Percentiles rank a stretch among this genome's conserved stretches.
These are phyloP conservation scores for Mortierella sp. DNA, from an alignment of 371 early-diverging fungal species.

Conservation along the genomic window DNA sequence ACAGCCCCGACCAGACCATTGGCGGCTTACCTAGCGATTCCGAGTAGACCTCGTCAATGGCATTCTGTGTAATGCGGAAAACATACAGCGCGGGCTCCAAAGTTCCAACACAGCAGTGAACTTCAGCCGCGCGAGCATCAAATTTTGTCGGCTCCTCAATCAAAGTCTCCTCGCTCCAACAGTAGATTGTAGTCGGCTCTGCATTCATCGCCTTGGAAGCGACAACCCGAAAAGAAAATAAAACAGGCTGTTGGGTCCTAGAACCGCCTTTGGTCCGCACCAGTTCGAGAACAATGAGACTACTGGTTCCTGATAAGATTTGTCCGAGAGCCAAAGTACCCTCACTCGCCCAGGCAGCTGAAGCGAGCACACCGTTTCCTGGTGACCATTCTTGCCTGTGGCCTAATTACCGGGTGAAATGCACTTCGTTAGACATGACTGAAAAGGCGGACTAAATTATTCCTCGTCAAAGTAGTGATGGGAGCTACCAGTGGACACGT, in stretches of 20 bases:
- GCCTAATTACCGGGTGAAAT: too few species aligned
- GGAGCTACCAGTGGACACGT: neutral
- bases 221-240: constrained; percentile 4
- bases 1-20: too few species aligned
- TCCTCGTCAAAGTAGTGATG: neutral
- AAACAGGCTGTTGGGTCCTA: neutral
- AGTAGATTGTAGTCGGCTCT: constrained; percentile 44
- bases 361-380: constrained; percentile 15
- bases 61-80: constrained; percentile 9
- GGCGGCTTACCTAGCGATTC: constrained; percentile 33
- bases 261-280: neutral
- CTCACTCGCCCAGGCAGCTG: constrained; percentile 35
- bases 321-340: constrained; percentile 25
- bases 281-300: constrained; percentile 29
- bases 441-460: neutral
- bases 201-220: constrained; percentile 13
- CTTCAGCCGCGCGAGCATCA: neutral
- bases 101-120: constrained; percentile 39
- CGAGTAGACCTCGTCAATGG: constrained; percentile 26
- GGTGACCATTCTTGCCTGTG: constrained; percentile 7
- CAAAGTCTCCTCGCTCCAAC: constrained; percentile 16
- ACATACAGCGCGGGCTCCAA: constrained; percentile 41
- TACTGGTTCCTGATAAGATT: constrained; percentile 17
- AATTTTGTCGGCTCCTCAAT: neutral
- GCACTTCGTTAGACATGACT: neutral